Conservation (phyloP, 768 basidiomycete genomes). For the Tricholoma saponaceum region DNA sequence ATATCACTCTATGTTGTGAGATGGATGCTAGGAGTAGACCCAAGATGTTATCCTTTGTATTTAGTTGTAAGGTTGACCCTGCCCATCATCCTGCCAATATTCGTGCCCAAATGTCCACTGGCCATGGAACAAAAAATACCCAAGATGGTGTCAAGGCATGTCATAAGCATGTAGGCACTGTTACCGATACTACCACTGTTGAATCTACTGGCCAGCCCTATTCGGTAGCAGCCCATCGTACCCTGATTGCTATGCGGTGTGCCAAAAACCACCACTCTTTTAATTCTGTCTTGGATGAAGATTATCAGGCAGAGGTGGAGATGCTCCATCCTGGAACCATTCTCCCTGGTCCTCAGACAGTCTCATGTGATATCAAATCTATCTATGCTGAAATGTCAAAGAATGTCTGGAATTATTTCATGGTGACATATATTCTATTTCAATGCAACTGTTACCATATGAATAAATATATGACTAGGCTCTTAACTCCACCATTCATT, state of each 20-base stretch:
- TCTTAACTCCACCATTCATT: neutral
- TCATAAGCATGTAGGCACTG: neutral
- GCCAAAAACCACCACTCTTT: conserved; percentile 19
- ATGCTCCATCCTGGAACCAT: conserved; percentile 23
- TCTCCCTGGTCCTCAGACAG: conserved; percentile 19
- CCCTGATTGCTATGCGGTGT: conserved; percentile 21
- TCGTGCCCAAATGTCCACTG: neutral
- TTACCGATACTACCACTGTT: neutral
- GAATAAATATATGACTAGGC: neutral
- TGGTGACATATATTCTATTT: conserved; percentile 5
- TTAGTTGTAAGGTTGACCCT: neutral
- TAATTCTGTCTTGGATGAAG: conserved; percentile 18
- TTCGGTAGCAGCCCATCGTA: conserved; percentile 13
- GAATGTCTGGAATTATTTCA: conserved; percentile 13
- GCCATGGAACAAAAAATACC: no score
- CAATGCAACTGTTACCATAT: conserved; percentile 1
- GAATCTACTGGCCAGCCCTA: neutral
- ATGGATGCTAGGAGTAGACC: neutral
- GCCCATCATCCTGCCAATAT: neutral
- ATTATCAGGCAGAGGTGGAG: conserved; percentile 22
- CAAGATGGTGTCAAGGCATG: no score
- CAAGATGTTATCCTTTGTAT: neutral
- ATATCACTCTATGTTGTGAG: neutral
- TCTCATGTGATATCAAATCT: conserved; percentile 19
- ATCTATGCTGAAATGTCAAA: conserved; percentile 5